Conservation (phyloP, 176 grass and related monocot species). For the Oropetium thomaeum region DNA sequence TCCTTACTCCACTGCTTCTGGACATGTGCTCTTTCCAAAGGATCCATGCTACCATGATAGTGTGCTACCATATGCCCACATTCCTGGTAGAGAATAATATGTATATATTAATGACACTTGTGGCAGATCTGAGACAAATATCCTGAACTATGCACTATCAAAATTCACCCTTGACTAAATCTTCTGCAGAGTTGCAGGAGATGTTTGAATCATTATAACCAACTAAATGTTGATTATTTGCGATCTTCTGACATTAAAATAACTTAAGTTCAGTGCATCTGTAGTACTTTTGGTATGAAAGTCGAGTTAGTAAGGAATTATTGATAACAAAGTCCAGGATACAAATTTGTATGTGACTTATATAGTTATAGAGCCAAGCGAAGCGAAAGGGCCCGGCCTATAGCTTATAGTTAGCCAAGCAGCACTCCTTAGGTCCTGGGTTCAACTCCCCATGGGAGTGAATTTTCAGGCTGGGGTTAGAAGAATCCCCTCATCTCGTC, state of each 20-base stretch:
- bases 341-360: neutral
- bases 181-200: neutral
- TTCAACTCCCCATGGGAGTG: too few relatives aligned
- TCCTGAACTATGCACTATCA: neutral
- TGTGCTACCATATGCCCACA: slow-evolving; percentile 68
- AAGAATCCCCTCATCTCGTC: too few relatives aligned
- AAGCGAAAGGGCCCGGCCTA: too few relatives aligned
- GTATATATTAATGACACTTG: neutral
- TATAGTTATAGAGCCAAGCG: neutral
- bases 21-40: slow-evolving; percentile 51
- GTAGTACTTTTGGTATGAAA: neutral
- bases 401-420: too few relatives aligned
- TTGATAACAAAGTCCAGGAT: neutral
- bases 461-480: too few relatives aligned
- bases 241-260: neutral
- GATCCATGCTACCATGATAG: slow-evolving; percentile 95
- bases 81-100: slow-evolving; percentile 34
- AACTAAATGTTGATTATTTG: neutral
- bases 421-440: too few relatives aligned
- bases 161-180: neutral
- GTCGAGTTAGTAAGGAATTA: neutral
- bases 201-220: neutral
- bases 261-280: neutral
- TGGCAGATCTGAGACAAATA: slow-evolving; percentile 8
- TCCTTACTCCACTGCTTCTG: slow-evolving; percentile 85